phyloP scores from a whole-genome alignment of 305 asterid genomes.

The Fraxinus ornus region DNA sequence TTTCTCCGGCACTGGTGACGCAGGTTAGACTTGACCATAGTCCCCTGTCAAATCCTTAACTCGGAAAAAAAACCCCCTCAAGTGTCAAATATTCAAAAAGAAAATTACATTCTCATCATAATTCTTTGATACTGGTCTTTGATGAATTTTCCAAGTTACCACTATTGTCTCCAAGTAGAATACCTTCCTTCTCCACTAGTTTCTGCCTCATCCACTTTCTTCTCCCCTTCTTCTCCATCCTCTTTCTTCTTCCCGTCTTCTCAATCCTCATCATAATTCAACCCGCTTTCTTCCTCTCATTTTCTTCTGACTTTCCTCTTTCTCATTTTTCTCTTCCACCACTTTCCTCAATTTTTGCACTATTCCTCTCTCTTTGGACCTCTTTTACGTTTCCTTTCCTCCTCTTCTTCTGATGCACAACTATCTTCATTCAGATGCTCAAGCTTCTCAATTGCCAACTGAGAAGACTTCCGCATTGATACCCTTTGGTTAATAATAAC shows the following conservation, averaged over 20 bases:
- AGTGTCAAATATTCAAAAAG: background rate
- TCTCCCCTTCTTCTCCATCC: conserved; percentile 4
- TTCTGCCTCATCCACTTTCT: conserved; percentile 1
- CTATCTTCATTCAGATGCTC: conserved; percentile 25
- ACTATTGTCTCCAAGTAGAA: background rate
- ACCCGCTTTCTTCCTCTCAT: conserved; percentile 21
- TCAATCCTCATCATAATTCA: background rate
- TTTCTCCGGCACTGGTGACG: conserved; percentile 82
- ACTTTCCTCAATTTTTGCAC: background rate
- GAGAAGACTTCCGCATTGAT: conserved; percentile 31
- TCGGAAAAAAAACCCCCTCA: background rate
- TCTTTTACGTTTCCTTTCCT: background rate
- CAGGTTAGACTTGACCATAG: conserved; percentile 34
- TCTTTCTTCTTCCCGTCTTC: background rate
- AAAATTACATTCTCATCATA: conserved; percentile 30
- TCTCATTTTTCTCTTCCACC: conserved; percentile 8
- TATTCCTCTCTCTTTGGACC: conserved; percentile 23
- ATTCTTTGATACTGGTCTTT: background rate
- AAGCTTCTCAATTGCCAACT: conserved; percentile 37
- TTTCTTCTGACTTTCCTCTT: conserved; percentile 16
- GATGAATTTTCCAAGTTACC: conserved; percentile 12
- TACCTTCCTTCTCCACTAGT: background rate
- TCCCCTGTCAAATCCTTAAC: conserved; percentile 36
- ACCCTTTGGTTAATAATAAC: conserved; percentile 19
- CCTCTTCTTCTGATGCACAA: background rate